Base-by-base conservation (phyloP, 345 rosid species). In the Cardamine occulta region DNA sequence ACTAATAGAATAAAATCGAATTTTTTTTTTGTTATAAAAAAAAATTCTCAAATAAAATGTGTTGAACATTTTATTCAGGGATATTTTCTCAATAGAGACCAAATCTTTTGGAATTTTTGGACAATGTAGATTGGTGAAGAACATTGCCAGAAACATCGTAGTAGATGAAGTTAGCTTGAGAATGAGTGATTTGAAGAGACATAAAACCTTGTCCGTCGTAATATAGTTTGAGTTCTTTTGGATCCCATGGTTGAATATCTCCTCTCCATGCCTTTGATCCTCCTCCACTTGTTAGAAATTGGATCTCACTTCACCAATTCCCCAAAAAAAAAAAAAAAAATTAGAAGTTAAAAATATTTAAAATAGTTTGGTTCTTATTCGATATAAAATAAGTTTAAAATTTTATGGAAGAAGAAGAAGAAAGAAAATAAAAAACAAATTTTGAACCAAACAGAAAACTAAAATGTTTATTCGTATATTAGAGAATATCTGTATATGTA, bases 231-330 rank as follows among this genome's bases (percentile, higher is more conserved):
- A 88, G 75, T 73, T 87, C 96, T 29, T 81, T 65, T 62, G 88
- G 86, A 79, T 75, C 82, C 88, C 86, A 80, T 73, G 80, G 68
- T 6, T 4, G 24, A 0, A 84, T 29, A 18, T 53, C 76, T 4
- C 96, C 96, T 66, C 79, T 83, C 97, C 96, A 92, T 39, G 97
- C 93, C 72, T 89, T 88, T 28, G 97, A 92, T 6, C 97, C 96
- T 7, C 88, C 96, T 10, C 96, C 96, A 60, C 92, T 89, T 2
- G 97, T 92, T 3, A 92, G 53, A 70, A 72, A 89, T 66, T 87
- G 84, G 1, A 79, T 81, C 23, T 62, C 69, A 40, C 96, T 90
- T 84, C 81, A 77, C 62, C 44, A 52, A n/a, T 67, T 42, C 11
- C 35, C n/a, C n/a, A 52, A 51, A 19, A 34, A 28, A 28, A 4